Base-by-base conservation (phyloP, 345 rosid species). In the Aquilaria yunnanensis region DNA sequence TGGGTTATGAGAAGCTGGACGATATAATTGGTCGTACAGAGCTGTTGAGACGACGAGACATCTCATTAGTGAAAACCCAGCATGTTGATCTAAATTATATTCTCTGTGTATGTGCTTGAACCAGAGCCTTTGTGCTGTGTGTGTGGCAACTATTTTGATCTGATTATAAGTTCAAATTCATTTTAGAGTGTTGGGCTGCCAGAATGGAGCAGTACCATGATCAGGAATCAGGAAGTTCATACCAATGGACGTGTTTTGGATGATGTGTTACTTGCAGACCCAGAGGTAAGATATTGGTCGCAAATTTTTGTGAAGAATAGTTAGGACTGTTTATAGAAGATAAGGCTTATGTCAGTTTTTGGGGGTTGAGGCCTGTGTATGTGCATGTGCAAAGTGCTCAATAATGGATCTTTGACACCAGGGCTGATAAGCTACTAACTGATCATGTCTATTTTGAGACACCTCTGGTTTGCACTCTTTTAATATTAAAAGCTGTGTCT, bases 41-140 rank as follows among this genome's bases (percentile, higher is more conserved):
- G 62, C 74, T 94, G 65, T 76, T 94, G 51, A 82, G 72, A 70
- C 88, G 80, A 30, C 89, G 99, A 51, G 99, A 90, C 74, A 84
- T 94, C 72, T 94, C 97, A 14, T 81, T 94, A 46, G 95, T 94
- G 78, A 94, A 94, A 80, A 94, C 99, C 48, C 97, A 90, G 88
- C 99, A 90, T 75, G 90, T 90, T 75, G 95, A 94, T 69, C 95
- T 94, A 67, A 69, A 78, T 76, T 94, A 85, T 71, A 71, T 94
- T 62, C 73, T 86, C 70, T 80, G 85, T 51, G 97, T 94, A 78
- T 62, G 96, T 79, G 41, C 57, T 61, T 31, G 34, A 63, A 64
- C 59, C 30, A 23, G 50, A 14, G 58, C 32, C 61, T n/a, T 14
- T 62, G 57, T 55, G 49, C n/a, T 61, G 48, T 61, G 45, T 60